A percentile compares a stretch with the other conserved stretches of the same genome.
Evolutionary conservation across 2,329 filamentous ascomycete species (phyloP).

Genomic region (Bipolaris victoriae): DNA sequence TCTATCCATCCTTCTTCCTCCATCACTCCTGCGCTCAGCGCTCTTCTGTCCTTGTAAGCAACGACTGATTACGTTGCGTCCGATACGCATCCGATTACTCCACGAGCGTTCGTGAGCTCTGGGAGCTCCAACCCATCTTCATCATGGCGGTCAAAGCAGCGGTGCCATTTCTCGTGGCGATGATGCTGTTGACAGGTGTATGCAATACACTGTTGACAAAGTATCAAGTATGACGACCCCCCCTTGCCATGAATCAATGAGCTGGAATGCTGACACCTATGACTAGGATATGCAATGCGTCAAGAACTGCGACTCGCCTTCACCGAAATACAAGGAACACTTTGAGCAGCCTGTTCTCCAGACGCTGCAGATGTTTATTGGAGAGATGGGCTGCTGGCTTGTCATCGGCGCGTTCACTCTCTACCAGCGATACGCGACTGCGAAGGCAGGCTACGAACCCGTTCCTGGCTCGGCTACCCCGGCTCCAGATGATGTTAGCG

Average conservation of each 20-base stretch:
- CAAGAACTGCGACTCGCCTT: conserved; percentile 76
- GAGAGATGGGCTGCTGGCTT: conserved; percentile 95
- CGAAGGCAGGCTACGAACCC: conserved; percentile 68
- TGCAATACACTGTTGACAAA: conserved; percentile 98
- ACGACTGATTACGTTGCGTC: conserved; percentile 1
- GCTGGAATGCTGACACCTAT: conserved; percentile 25
- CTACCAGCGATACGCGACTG: conserved; percentile 63
- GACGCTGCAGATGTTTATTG: conserved; percentile 96
- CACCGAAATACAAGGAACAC: conserved; percentile 68
- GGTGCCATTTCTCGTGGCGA: conserved; percentile 84
- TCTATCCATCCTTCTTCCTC: not conserved
- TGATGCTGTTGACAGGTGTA: conserved; percentile 96
- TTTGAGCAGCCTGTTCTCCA: conserved; percentile 98
- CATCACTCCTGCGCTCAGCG: conserved; percentile 8
- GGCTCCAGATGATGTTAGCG: conserved; percentile 55
- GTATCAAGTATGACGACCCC: conserved; percentile 71
- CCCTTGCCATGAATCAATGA: not conserved
- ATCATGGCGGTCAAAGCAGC: conserved; percentile 73
- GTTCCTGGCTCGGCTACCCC: conserved; percentile 55
- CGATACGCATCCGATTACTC: conserved; percentile 14
- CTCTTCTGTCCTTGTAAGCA: conserved; percentile 18
- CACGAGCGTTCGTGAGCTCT: conserved; percentile 13
- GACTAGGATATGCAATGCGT: conserved; percentile 93
- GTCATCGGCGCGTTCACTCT: conserved; percentile 75
- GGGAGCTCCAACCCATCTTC: conserved; percentile 22